Conservation (phyloP, 2,329 filamentous ascomycete genomes). For the Monosporascus sp. region DNA sequence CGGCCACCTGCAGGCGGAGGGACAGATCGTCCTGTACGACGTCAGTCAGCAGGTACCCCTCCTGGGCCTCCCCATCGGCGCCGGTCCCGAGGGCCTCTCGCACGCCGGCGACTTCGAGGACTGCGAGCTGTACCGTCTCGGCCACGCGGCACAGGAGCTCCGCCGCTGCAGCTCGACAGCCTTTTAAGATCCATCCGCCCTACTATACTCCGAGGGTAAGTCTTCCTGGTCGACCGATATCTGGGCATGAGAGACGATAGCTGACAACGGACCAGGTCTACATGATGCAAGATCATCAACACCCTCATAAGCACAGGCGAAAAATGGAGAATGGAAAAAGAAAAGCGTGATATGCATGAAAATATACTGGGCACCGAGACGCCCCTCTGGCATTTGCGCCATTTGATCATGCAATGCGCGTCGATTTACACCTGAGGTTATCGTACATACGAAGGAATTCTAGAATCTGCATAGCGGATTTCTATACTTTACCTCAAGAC, state of each 20-base stretch:
- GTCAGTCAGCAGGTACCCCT: conserved; percentile 15
- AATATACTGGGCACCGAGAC: not conserved
- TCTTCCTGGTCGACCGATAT: too few relatives aligned
- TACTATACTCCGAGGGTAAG: not conserved
- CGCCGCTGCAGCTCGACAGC: not conserved
- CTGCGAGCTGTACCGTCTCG: conserved; percentile 17
- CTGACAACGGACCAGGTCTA: too few relatives aligned
- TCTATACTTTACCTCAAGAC: conserved; percentile 27
- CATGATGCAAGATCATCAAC: too few relatives aligned
- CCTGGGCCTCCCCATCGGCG: conserved; percentile 35
- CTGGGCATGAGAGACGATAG: too few relatives aligned
- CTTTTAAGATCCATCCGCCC: not conserved
- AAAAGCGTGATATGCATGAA: not conserved
- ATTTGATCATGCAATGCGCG: not conserved
- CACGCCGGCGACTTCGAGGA: conserved; percentile 27
- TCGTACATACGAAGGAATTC: not conserved
- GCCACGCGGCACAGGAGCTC: not conserved
- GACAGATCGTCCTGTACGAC: not conserved
- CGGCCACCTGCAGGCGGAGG: not conserved
- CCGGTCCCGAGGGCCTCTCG: conserved; percentile 34
- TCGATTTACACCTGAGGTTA: not conserved
- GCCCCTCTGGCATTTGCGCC: not conserved
- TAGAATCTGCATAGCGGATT: conserved; percentile 1
- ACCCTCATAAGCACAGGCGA: too few relatives aligned
- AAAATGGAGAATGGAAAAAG: not conserved